Conservation (phyloP, 2,329 filamentous ascomycete species). For the Onygenales sp. region DNA sequence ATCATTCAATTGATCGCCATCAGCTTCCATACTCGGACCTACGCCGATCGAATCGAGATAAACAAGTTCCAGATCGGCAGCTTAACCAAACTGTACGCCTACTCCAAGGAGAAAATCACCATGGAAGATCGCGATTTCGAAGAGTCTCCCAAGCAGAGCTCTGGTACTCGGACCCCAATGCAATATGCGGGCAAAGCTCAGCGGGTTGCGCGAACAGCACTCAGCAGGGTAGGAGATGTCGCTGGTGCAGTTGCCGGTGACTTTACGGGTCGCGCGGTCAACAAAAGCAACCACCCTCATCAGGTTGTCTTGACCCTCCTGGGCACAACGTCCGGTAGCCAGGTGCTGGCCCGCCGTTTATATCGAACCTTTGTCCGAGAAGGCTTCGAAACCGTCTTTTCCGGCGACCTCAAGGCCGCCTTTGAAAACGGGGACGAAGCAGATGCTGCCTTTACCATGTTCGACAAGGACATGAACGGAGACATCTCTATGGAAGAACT, state of each 20-base stretch:
- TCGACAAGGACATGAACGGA: slow-evolving; percentile 93
- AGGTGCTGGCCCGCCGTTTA: slow-evolving; percentile 76
- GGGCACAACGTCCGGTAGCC: slow-evolving; percentile 60
- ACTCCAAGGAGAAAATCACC: slow-evolving; percentile 54
- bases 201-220: slow-evolving; percentile 63
- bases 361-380: slow-evolving; percentile 77
- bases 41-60: slow-evolving; percentile 79
- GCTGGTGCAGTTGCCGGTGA: slow-evolving; percentile 82
- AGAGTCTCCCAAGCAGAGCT: slow-evolving; percentile 45
- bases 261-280: slow-evolving; percentile 67
- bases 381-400: slow-evolving; percentile 64
- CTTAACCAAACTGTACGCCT: slow-evolving; percentile 55
- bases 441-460: slow-evolving; percentile 80
- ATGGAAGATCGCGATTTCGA: slow-evolving; percentile 71
- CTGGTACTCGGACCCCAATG: slow-evolving; percentile 65
- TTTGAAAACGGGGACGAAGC: slow-evolving; percentile 80
- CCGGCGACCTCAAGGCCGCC: slow-evolving; percentile 67
- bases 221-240: slow-evolving; percentile 74
- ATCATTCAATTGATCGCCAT: slow-evolving; percentile 91
- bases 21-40: slow-evolving; percentile 84
- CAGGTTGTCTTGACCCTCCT: slow-evolving; percentile 77
- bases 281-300: slow-evolving; percentile 65
- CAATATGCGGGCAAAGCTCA: slow-evolving; percentile 58
- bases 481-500: slow-evolving; percentile 95
- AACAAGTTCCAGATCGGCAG: slow-evolving; percentile 82